phyloP scores from a whole-genome alignment of 345 rosid genomes.

The Rhodamnia argentea region DNA sequence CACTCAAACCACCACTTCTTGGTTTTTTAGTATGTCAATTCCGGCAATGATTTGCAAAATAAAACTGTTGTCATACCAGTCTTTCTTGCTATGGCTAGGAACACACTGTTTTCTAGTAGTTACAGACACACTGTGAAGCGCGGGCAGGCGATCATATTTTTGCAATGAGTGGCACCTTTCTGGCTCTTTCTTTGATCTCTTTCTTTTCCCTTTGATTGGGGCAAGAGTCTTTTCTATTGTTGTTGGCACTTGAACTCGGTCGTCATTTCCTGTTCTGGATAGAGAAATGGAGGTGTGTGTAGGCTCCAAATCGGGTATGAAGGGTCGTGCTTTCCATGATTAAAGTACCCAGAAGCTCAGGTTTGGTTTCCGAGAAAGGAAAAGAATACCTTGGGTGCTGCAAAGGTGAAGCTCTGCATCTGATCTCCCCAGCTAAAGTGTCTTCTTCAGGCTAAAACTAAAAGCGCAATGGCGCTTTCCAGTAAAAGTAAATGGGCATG shows the following conservation, averaged over 20 bases:
- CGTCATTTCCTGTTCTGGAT: neutral
- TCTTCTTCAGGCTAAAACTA: neutral
- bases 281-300: neutral
- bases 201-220: neutral
- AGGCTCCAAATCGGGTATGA: neutral
- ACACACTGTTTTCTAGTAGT: neutral
- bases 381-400: neutral
- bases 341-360: neutral
- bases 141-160: neutral
- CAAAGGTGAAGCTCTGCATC: neutral
- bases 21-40: neutral
- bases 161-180: neutral
- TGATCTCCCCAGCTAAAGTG: neutral
- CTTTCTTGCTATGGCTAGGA: neutral
- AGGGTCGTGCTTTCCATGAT: neutral
- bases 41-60: neutral
- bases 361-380: neutral
- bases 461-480: neutral
- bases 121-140: neutral
- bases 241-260: neutral
- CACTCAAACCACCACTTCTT: neutral
- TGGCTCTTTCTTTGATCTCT: neutral
- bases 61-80: neutral
- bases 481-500: neutral
- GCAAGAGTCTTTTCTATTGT: neutral